phyloP scores from a whole-genome alignment of 441 rosid genomes.

The Jatropha multifida region DNA sequence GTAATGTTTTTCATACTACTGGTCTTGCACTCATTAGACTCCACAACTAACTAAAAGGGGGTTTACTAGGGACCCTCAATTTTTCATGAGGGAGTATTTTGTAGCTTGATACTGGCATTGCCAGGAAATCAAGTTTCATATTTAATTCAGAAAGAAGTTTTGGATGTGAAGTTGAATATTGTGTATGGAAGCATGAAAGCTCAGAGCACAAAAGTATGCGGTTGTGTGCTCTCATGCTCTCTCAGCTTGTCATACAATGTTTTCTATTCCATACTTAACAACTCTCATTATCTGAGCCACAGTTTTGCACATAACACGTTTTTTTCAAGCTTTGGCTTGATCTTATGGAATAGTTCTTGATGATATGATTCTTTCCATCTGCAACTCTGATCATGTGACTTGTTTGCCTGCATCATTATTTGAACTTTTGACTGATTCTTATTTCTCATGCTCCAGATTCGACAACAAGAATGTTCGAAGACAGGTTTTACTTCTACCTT shows the following conservation, averaged over 20 bases:
- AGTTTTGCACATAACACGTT: neutral
- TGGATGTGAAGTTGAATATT: neutral
- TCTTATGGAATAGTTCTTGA: constrained; percentile 11
- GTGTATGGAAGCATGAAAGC: neutral
- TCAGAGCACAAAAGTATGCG: neutral
- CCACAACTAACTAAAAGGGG: no score
- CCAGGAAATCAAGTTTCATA: no score
- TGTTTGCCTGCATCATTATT: constrained; percentile 14
- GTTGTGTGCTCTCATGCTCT: neutral
- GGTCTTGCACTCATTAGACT: no score
- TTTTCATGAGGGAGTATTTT: no score
- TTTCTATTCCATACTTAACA: constrained; percentile 13
- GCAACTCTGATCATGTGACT: constrained; percentile 23
- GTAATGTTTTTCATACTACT: neutral
- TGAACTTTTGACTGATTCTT: neutral
- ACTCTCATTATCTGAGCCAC: constrained; percentile 28
- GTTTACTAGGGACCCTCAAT: no score
- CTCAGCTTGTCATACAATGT: neutral
- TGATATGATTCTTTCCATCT: neutral
- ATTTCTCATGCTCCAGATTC: neutral
- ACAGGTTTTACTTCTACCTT: neutral
- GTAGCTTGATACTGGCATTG: neutral
- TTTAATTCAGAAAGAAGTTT: neutral
- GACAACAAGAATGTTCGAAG: neutral
- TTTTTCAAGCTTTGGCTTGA: constrained; percentile 18